Base-by-base conservation (phyloP, 495 filamentous ascomycete genomes). In the Trichoderma asperelloides region DNA sequence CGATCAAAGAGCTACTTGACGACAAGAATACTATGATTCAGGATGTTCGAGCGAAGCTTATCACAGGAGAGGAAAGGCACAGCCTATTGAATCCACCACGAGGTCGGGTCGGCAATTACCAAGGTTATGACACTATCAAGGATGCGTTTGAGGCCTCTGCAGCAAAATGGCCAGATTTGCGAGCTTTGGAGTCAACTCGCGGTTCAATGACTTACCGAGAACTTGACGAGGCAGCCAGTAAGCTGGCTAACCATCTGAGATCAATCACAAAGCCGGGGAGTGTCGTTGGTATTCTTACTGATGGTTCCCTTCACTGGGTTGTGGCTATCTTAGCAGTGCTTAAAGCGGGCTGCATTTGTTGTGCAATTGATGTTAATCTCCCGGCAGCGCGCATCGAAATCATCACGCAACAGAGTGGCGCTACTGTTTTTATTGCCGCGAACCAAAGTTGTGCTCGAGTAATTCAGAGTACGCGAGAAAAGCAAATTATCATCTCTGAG, bases 231-330 rank as follows among this genome's bases (percentile, higher is more conserved):
- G 47, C 55, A 25, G 63, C 67, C 11, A 68, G 66, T n/a, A 33
- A 23, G 21, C 28, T 68, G 5, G 67, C 67, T 9, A 65, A 51
- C 16, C 49, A 57, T 47, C 41, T 68, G 7, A 3, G 45, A 12
- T 43, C n/a, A 2, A 43, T 23, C 15, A 16, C 40, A 16, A 62
- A 25, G 12, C 65, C 67, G 12, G 67, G 70, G 1, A 57, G 67
- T 18, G 67, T 69, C 15, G 68, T 76, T 25, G 68, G 64, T 21
- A 49, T 77, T 13, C 27, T 73, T 11, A 67, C 65, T n/a, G 74
- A 77, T 68, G 68, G 75, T 6, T 69, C 67, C 3, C 64, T 69
- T 27, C 45, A 73, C 39, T 77, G 75, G 75, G 49, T 76, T 21
- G 68, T 74, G 41, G 69, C 65, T 11, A 70, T 72, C 27, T n/a